phyloP scores from a whole-genome alignment of 345 rosid species.

The Pistacia atlantica region DNA sequence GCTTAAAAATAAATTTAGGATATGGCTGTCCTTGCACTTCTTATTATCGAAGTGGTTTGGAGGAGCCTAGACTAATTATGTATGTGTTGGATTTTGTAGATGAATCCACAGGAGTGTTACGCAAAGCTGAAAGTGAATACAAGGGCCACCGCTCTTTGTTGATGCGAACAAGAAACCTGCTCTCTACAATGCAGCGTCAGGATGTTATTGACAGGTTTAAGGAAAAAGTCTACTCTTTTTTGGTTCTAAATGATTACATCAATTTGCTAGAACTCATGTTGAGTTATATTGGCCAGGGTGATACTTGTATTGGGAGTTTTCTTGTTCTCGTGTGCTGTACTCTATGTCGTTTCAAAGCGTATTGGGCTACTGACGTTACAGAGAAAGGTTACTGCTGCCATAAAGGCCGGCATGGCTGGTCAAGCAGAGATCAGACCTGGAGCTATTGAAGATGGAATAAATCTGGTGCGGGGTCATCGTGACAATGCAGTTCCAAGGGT shows the following conservation, averaged over 20 bases:
- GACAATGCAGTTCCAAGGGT: conserved; percentile 45
- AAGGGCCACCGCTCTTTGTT: conserved; percentile 87
- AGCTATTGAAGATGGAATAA: conserved; percentile 42
- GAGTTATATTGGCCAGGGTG: conserved; percentile 49
- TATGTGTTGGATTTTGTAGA: conserved; percentile 42
- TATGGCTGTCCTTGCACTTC: neutral
- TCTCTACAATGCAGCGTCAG: conserved; percentile 91
- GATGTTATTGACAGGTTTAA: conserved; percentile 82
- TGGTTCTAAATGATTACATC: neutral
- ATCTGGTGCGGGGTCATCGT: conserved; percentile 36
- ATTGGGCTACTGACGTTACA: conserved; percentile 72
- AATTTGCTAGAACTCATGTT: conserved; percentile 17
- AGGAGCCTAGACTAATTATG: conserved; percentile 14
- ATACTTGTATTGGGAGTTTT: conserved; percentile 63
- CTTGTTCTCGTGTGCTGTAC: conserved; percentile 74
- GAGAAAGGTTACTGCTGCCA: conserved; percentile 73
- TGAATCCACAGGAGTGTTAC: conserved; percentile 79
- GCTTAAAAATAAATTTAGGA: neutral
- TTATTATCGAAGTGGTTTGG: conserved; percentile 10
- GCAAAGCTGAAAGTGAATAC: conserved; percentile 91
- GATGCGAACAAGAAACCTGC: conserved; percentile 78
- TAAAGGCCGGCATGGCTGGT: conserved; percentile 71
- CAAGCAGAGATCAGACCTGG: conserved; percentile 36
- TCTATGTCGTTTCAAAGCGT: conserved; percentile 88
- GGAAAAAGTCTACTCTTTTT: neutral